These are phyloP conservation scores for Wickerhamomyces mucosus DNA, from an alignment of 805 yeast genomes.

Conservation along the genomic window DNA sequence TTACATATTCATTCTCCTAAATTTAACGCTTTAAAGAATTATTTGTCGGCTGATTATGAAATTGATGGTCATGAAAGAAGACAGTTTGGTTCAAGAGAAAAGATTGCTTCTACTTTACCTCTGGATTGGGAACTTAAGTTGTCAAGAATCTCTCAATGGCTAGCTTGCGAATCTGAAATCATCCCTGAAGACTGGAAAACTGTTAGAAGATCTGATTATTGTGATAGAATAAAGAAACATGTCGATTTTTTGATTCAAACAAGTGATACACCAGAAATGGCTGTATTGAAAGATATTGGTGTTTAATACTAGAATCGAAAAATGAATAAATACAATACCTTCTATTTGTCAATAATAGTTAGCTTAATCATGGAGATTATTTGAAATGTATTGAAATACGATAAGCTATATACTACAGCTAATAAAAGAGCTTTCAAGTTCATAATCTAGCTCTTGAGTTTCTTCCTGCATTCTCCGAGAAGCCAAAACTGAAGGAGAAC, in stretches of 20 bases:
- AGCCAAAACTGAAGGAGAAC: too few relatives aligned
- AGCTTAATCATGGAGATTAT: too few relatives aligned
- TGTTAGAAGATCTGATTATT: constrained; percentile 12
- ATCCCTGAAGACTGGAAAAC: constrained; percentile 20
- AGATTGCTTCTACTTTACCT: constrained; percentile 13
- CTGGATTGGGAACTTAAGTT: constrained; percentile 20
- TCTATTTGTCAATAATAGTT: too few relatives aligned
- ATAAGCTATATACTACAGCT: too few relatives aligned
- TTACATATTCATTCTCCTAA: constrained; percentile 21
- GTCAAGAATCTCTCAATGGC: constrained; percentile 20
- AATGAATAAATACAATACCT: too few relatives aligned
- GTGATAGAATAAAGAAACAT: constrained; percentile 18
- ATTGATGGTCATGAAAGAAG: constrained; percentile 18
- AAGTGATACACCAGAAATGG: constrained; percentile 21
- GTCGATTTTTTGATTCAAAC: constrained; percentile 19
- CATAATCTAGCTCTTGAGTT: too few relatives aligned
- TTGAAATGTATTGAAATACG: too few relatives aligned
- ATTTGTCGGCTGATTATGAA: constrained; percentile 13
- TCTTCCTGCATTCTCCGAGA: too few relatives aligned
- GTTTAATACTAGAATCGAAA: too few relatives aligned
- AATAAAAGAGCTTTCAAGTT: too few relatives aligned
- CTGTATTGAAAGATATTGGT: constrained; percentile 15
- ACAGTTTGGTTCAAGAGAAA: constrained; percentile 20
- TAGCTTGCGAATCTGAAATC: constrained; percentile 20
- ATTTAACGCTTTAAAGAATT: constrained; percentile 18